Evolutionary conservation across 257 asterid genomes (phyloP).

Genomic region (Datura wrightii): DNA sequence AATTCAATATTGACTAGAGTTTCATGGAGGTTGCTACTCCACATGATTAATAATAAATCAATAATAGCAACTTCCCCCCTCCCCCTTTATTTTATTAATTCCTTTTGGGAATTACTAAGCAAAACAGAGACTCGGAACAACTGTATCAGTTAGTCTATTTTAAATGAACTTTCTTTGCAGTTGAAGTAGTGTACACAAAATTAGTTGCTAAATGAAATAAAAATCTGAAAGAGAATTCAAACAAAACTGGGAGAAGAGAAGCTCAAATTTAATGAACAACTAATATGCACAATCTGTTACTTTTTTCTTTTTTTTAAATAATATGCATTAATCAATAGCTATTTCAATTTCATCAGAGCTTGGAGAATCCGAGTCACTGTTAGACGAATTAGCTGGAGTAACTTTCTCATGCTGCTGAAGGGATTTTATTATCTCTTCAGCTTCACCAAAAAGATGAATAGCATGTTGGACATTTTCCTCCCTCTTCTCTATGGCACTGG

Average conservation of each 20-base stretch:
- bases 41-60: neutral
- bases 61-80: neutral
- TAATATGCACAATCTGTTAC: neutral
- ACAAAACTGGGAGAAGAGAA: neutral
- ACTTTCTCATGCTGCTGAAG: neutral
- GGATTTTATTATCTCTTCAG: neutral
- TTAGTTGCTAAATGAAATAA: neutral
- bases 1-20: neutral
- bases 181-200: neutral
- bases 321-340: neutral
- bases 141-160: neutral
- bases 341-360: neutral
- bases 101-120: neutral
- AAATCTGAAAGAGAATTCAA: neutral
- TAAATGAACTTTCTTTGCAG: neutral
- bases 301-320: neutral
- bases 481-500: constrained; percentile 4
- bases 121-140: neutral
- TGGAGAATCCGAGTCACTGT: neutral
- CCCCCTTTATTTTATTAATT: neutral
- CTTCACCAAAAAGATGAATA: constrained; percentile 8
- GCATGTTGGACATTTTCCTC: constrained; percentile 23
- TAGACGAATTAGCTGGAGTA: neutral
- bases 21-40: neutral
- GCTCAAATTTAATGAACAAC: neutral